Percentiles rank a stretch among this genome's conserved stretches.
Evolutionary conservation across 2,329 filamentous ascomycete species (phyloP).

Genomic region (Ilyonectria robusta): DNA sequence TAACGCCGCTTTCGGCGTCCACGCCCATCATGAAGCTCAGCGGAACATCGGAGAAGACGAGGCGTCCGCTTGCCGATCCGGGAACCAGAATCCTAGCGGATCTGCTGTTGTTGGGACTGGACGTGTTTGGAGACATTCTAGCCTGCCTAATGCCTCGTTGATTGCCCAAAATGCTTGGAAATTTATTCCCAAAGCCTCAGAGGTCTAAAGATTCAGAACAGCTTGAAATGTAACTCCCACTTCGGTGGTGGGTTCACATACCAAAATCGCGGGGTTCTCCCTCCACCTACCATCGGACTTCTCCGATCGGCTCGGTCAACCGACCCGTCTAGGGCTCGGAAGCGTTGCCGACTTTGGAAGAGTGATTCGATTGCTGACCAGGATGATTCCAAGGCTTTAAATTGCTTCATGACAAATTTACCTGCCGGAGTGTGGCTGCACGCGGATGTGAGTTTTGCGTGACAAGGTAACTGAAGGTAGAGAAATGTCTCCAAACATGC

Average conservation of each 20-base stretch:
- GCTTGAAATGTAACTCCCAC: too few species aligned
- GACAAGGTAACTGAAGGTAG: too few species aligned
- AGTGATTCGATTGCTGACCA: background rate
- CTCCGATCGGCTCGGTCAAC: background rate
- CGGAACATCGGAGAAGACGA: constrained; percentile 47
- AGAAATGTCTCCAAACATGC: too few species aligned
- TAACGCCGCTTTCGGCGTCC: constrained; percentile 54
- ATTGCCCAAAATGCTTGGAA: too few species aligned
- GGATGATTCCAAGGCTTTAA: background rate
- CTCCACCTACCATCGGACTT: background rate
- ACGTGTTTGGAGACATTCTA: background rate
- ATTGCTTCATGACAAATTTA: too few species aligned
- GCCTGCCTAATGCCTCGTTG: too few species aligned
- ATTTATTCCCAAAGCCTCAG: too few species aligned
- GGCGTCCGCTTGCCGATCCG: constrained; percentile 33
- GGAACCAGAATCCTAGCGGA: background rate
- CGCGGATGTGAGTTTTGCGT: too few species aligned
- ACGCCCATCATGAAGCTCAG: constrained; percentile 65
- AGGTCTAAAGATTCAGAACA: too few species aligned
- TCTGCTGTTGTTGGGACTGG: background rate
- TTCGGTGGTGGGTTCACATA: too few species aligned
- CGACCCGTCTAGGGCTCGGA: background rate
- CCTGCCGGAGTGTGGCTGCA: too few species aligned
- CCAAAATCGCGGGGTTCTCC: background rate
- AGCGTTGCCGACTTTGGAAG: background rate